Evolutionary conservation across 495 filamentous ascomycete species (phyloP).

Genomic region (Penicillium herquei): DNA sequence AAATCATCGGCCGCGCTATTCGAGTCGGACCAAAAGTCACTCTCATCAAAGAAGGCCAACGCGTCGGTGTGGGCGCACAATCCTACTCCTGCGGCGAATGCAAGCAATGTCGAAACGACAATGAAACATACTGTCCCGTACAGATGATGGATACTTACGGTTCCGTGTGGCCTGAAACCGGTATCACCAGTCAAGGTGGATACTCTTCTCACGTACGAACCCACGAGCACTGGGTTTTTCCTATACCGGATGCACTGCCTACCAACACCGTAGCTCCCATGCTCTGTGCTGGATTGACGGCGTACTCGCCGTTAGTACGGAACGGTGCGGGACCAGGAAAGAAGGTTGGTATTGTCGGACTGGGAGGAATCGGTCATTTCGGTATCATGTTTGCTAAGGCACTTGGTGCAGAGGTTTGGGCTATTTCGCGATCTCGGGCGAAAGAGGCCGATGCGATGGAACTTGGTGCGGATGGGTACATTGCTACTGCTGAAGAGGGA

Average conservation of each 20-base stretch:
- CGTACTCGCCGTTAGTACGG: conserved; percentile 73
- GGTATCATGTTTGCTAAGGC: conserved; percentile 70
- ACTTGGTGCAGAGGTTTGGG: conserved; percentile 68
- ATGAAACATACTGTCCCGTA: conserved; percentile 79
- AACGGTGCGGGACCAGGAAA: conserved; percentile 75
- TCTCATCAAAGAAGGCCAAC: conserved; percentile 67
- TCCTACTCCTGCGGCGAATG: conserved; percentile 70
- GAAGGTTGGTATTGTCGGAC: conserved; percentile 76
- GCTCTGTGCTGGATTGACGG: conserved; percentile 85
- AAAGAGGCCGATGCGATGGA: conserved; percentile 68
- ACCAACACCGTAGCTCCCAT: conserved; percentile 74
- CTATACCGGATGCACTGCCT: conserved; percentile 72
- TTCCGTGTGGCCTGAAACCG: conserved; percentile 59
- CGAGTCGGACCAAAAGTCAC: conserved; percentile 68
- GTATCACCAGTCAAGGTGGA: conserved; percentile 62
- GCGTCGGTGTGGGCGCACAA: conserved; percentile 79
- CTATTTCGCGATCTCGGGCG: conserved; percentile 62
- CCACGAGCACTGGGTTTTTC: conserved; percentile 73
- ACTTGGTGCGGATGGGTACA: conserved; percentile 73
- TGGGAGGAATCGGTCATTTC: conserved; percentile 76
- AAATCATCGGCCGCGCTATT: conserved; percentile 70
- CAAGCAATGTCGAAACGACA: conserved; percentile 64
- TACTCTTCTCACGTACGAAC: conserved; percentile 70
- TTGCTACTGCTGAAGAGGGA: conserved; percentile 62
- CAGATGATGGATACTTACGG: conserved; percentile 62